Evolutionary conservation across 345 rosid species (phyloP).

Genomic region (Bretschneidera sinensis): DNA sequence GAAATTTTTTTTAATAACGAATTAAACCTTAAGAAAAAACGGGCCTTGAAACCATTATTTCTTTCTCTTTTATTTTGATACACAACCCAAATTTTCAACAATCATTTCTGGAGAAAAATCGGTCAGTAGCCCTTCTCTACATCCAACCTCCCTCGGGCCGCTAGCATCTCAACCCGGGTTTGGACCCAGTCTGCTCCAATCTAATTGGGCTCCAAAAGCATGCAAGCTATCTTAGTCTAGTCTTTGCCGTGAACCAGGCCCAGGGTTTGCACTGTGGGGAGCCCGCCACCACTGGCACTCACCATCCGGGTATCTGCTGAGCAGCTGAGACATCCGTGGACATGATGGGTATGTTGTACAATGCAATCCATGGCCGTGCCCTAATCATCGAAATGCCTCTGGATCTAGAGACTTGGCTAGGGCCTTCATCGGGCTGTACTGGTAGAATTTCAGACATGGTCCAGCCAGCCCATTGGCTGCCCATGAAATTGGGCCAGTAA

Average conservation of each 20-base stretch:
- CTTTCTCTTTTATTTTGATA: too few species aligned
- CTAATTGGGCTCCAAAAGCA: constrained; percentile 52
- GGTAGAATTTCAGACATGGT: constrained; percentile 31
- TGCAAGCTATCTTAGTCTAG: constrained; percentile 52
- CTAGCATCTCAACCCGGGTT: constrained; percentile 45
- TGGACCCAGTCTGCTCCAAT: constrained; percentile 60
- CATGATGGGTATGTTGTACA: constrained; percentile 48
- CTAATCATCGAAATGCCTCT: constrained; percentile 52
- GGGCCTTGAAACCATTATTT: too few species aligned
- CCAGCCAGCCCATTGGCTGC: constrained; percentile 57
- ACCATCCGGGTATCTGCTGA: constrained; percentile 53
- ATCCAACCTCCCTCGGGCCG: constrained; percentile 43
- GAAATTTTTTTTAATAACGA: too few species aligned
- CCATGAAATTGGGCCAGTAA: constrained; percentile 55
- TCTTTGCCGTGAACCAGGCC: constrained; percentile 48
- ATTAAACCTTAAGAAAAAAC: too few species aligned
- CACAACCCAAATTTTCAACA: too few species aligned
- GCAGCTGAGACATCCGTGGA: constrained; percentile 44
- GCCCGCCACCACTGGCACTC: constrained; percentile 64
- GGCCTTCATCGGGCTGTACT: constrained; percentile 45
- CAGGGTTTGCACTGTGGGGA: constrained; percentile 54
- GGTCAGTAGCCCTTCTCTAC: constrained; percentile 64
- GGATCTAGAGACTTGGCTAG: constrained; percentile 28
- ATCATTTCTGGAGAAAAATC: constrained; percentile 51
- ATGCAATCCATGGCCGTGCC: constrained; percentile 44